Base-by-base conservation (phyloP, 2,329 filamentous ascomycete genomes). In the Calonectria ilicicola region DNA sequence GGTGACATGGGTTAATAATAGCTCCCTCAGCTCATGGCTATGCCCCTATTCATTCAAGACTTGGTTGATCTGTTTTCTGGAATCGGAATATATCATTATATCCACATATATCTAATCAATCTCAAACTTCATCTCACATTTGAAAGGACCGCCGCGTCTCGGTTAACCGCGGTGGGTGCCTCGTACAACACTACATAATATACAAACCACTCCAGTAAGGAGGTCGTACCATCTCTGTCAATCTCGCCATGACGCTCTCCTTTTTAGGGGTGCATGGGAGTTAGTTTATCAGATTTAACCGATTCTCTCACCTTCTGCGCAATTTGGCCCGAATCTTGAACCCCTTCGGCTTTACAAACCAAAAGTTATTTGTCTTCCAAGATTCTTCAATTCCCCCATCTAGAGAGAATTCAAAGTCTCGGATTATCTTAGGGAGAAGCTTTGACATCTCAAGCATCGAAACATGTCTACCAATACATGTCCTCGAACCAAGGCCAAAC, bases 391-490 rank as follows among this genome's bases (percentile, higher is more conserved):
- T 17, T 6, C 15, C 14, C 5, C 35, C 35, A 4, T 21, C 72
- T 2, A 77, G 60, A 0, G 38, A 35, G n/a, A 79, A 79, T 8
- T 79, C 58, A 29, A 79, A 79, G 2, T 79, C 77, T 10, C 75
- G 72, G 2, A 79, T 42, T 2, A 79, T 68, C 15, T 67, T 46
- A 0, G 77, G 77, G 1, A 79, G 69, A 2, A 79, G 72, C 19
- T 79, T 79, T 0, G 72, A 75, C 71, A 79, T 79, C n/a, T 79
- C 77, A 4, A 79, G 75, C 64, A 77, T 76, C 0, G 77, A 79
- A 10, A 79, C 71, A 2, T 79, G 77, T 0, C 76, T 76, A 0
- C 77, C 77, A 5, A 79, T 78, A 1, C 77, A 79, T 1, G 66
- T 77, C 19, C 77, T 70, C 21, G 77, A 79, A 0, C 77, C 77